phyloP scores from a whole-genome alignment of 116 monocot species.

The Trichopus zeylanicus region DNA sequence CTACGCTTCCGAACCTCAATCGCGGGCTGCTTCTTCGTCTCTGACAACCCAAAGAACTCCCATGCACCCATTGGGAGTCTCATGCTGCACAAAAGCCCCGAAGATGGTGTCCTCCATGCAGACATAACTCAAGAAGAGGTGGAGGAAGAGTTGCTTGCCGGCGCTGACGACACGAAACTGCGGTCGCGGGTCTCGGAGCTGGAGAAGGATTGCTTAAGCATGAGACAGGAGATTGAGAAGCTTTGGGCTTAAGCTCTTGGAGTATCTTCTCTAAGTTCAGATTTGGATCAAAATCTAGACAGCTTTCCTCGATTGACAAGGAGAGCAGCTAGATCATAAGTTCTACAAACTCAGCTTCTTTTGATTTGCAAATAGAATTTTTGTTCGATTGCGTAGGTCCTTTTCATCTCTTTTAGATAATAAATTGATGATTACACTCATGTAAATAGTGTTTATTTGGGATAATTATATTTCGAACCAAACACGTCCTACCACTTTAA shows the following conservation, averaged over 20 bases:
- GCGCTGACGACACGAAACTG: conserved; percentile 28
- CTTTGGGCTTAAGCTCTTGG: conserved; percentile 40
- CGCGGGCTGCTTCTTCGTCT: conserved; percentile 65
- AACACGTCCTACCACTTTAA: too few relatives aligned
- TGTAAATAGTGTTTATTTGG: too few relatives aligned
- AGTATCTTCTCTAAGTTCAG: conserved; percentile 36
- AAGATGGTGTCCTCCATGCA: too few relatives aligned
- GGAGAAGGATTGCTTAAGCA: conserved; percentile 54
- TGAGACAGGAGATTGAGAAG: conserved; percentile 57
- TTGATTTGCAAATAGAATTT: too few relatives aligned
- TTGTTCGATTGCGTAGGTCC: too few relatives aligned
- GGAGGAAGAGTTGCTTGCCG: conserved; percentile 8
- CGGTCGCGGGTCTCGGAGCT: conserved; percentile 46
- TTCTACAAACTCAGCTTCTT: too few relatives aligned
- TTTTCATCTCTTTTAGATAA: too few relatives aligned
- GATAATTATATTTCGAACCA: too few relatives aligned
- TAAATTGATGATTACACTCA: too few relatives aligned
- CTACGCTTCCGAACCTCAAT: conserved; percentile 56
- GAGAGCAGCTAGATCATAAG: too few relatives aligned
- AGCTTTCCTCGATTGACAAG: neutral
- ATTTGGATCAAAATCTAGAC: conserved; percentile 17
- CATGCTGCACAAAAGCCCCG: conserved; percentile 11
- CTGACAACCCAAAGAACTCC: conserved; percentile 35
- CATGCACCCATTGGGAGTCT: conserved; percentile 3
- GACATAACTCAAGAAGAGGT: conserved; percentile 14